Base-by-base conservation (phyloP, 2,329 filamentous ascomycete species). In the Scortechinia acanthostroma region DNA sequence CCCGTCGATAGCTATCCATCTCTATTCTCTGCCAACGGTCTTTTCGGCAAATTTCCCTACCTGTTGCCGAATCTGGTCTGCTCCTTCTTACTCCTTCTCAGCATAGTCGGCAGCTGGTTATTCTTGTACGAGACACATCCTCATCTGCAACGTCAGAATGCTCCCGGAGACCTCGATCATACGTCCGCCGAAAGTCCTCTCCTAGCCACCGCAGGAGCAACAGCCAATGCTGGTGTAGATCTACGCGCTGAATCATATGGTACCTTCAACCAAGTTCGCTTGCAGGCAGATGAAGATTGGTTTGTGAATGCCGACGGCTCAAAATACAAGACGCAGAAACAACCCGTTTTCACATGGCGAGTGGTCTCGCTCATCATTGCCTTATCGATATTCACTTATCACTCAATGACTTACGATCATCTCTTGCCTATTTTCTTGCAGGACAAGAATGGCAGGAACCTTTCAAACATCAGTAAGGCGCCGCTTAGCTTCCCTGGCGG, bases 391-490 rank as follows among this genome's bases (percentile, higher is more conserved):
- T 95, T 95, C 66, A 93, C 89, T 3, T 95, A 95, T 60, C 91
- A 96, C 64, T 89, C 86, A 28, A 96, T 96, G 90, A 90, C 86
- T 0, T 96, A 88, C 63, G 91, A 96, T 57, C 88, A 95, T 59
- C 75, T 96, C 1, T 73, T 95, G 45, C 91, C 91, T 4, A 95
- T 96, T 48, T 96, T 95, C 65, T 80, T 95, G 44, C 90, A 96
- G 60, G 90, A 95, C 54, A 74, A 81, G 33, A 75, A 77, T 22
- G 66, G 64, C 49, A 58, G 63, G 21, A 58, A 68, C 42, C 61
- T 66, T 35, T 58, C 67, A 3, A 51, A 64, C 20, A 49, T 52
- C 1, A 49, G 55, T 20, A 52, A 58, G 2, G 49, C 56, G 52
- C 67, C 60, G 2, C 68, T 86, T 33, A 73, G 76, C 56, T 77